These are phyloP conservation scores for Viridothelium virens DNA, from an alignment of 495 filamentous ascomycete genomes.

Conservation along the genomic window DNA sequence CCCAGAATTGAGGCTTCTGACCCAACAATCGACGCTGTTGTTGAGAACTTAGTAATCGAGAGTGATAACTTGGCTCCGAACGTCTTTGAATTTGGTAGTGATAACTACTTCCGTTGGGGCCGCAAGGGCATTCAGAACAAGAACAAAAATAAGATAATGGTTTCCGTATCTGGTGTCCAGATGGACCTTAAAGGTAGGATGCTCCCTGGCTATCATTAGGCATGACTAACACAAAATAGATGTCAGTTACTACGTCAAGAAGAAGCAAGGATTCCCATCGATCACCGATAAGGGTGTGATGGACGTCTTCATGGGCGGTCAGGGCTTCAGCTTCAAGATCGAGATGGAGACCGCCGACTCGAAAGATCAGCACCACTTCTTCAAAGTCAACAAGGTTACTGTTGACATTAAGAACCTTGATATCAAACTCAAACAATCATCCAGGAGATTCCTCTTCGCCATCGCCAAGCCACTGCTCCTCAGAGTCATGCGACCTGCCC, in stretches of 20 bases:
- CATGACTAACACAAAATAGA: slow-evolving; percentile 40
- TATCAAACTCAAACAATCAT: slow-evolving; percentile 88
- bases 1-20: slow-evolving; percentile 93
- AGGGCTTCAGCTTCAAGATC: slow-evolving; percentile 86
- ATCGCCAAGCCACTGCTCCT: slow-evolving; percentile 85
- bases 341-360: slow-evolving; percentile 75
- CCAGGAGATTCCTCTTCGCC: slow-evolving; percentile 83
- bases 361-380: slow-evolving; percentile 69
- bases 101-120: slow-evolving; percentile 95
- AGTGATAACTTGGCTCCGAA: slow-evolving; percentile 97
- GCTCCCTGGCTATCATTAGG: not conserved
- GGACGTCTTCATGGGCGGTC: slow-evolving; percentile 82
- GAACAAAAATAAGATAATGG: slow-evolving; percentile 71
- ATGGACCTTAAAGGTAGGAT: slow-evolving; percentile 55
- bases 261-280: slow-evolving; percentile 89
- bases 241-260: slow-evolving; percentile 91
- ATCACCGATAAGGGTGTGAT: slow-evolving; percentile 83
- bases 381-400: slow-evolving; percentile 85
- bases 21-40: slow-evolving; percentile 70
- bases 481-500: slow-evolving; percentile 69
- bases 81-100: slow-evolving; percentile 77
- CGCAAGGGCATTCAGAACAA: slow-evolving; percentile 76
- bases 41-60: slow-evolving; percentile 93
- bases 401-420: slow-evolving; percentile 78
- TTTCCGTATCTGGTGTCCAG: slow-evolving; percentile 84